phyloP scores from a whole-genome alignment of 2,329 filamentous ascomycete genomes.

The Cadophora sp. region DNA sequence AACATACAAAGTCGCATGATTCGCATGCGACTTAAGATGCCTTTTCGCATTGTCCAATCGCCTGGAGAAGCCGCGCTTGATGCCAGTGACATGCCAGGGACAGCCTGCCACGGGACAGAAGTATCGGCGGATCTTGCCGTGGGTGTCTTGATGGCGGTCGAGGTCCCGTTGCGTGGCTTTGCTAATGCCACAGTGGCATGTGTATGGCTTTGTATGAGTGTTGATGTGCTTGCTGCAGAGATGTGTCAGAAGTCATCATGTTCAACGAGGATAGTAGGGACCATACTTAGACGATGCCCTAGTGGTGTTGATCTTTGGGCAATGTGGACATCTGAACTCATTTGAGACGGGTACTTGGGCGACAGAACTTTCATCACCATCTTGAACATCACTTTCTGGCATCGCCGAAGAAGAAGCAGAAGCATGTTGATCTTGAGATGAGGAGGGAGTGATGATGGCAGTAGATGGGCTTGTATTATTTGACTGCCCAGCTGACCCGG shows the following conservation, averaged over 20 bases:
- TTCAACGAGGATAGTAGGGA: not conserved
- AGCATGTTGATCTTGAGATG: slow-evolving; percentile 18
- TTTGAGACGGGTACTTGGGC: not conserved
- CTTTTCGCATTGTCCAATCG: slow-evolving; percentile 31
- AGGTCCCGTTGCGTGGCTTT: slow-evolving; percentile 28
- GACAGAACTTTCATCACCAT: not conserved
- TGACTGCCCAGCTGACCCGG: too few species aligned
- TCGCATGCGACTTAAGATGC: slow-evolving; percentile 27
- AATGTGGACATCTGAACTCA: slow-evolving; percentile 23
- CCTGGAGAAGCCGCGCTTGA: slow-evolving; percentile 24
- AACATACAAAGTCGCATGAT: slow-evolving; percentile 21
- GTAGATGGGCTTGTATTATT: too few species aligned
- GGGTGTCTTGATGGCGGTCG: slow-evolving; percentile 27
- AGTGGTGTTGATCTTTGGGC: slow-evolving; percentile 17
- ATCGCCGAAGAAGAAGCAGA: slow-evolving; percentile 8
- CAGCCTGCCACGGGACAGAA: slow-evolving; percentile 24
- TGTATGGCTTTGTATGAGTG: slow-evolving; percentile 26
- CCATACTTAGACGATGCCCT: slow-evolving; percentile 25
- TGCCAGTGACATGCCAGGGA: slow-evolving; percentile 16
- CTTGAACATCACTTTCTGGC: slow-evolving; percentile 1
- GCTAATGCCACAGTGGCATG: slow-evolving; percentile 18
- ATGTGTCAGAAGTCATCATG: not conserved
- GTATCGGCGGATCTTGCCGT: slow-evolving; percentile 27
- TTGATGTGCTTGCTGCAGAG: slow-evolving; percentile 25
- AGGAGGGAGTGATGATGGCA: slow-evolving; percentile 7